A percentile compares a stretch with the other conserved stretches of the same genome.
These are phyloP conservation scores for Bidens hawaiensis DNA, from an alignment of 140 eudicot genomes.

Conservation along the genomic window DNA sequence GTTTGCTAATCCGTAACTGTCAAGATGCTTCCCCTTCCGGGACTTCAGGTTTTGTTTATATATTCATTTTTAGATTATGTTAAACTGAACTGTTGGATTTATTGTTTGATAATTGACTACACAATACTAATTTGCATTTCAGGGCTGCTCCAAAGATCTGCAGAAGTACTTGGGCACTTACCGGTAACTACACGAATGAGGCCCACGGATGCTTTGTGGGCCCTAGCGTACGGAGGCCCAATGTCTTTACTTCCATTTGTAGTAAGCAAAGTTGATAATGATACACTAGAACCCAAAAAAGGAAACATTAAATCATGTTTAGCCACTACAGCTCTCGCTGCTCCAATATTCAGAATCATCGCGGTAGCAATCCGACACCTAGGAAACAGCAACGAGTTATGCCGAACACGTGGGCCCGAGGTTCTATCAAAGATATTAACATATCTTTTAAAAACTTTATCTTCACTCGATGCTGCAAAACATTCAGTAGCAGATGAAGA, in stretches of 20 bases:
- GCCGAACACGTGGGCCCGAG: constrained; percentile 86
- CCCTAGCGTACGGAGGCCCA: constrained; percentile 95
- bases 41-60: constrained; percentile 60
- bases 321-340: constrained; percentile 75
- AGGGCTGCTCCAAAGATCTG: constrained; percentile 89
- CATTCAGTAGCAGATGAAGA: constrained; percentile 83
- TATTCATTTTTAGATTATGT: not conserved
- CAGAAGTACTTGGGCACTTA: constrained; percentile 95
- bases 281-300: constrained; percentile 69
- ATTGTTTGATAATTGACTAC: not conserved
- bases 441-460: constrained; percentile 73
- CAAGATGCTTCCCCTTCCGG: constrained; percentile 98
- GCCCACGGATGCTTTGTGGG: constrained; percentile 93
- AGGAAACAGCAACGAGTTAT: constrained; percentile 81
- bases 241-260: constrained; percentile 84
- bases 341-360: constrained; percentile 82
- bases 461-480: constrained; percentile 59
- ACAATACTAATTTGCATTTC: constrained; percentile 18
- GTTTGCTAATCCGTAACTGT: constrained; percentile 73
- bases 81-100: not conserved
- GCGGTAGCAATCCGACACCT: constrained; percentile 79
- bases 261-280: constrained; percentile 64
- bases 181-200: constrained; percentile 89
- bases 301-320: constrained; percentile 59
- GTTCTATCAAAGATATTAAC: constrained; percentile 75